Percentiles rank a stretch among this genome's conserved stretches.
These are phyloP conservation scores for Nemania diffusa DNA, from an alignment of 2,329 filamentous ascomycete species.

Conservation along the genomic window DNA sequence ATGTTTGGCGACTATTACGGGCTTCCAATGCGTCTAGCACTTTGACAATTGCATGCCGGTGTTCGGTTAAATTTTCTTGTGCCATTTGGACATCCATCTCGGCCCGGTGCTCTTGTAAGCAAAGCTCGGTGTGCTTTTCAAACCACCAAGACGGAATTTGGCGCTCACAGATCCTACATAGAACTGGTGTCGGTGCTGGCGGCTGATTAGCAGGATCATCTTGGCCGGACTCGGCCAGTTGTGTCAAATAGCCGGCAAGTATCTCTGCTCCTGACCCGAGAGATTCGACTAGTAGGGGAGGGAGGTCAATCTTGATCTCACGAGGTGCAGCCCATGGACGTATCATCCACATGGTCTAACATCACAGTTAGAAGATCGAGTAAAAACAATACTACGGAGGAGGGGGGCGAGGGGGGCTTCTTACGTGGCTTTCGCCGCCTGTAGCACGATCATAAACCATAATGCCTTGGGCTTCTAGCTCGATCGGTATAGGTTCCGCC, in stretches of 20 bases:
- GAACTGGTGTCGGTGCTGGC: constrained; percentile 78
- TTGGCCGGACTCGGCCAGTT: constrained; percentile 83
- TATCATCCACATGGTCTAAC: constrained; percentile 99
- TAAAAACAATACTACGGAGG: background rate
- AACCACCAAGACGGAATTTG: constrained; percentile 99
- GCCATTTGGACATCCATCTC: constrained; percentile 98
- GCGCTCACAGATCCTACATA: constrained; percentile 97
- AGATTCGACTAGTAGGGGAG: constrained; percentile 87
- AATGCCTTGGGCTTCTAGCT: constrained; percentile 95
- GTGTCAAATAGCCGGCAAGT: constrained; percentile 90
- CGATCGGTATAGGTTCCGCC: constrained; percentile 66
- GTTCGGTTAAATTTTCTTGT: constrained; percentile 90
- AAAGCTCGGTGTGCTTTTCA: constrained; percentile 97
- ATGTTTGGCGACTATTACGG: constrained; percentile 72
- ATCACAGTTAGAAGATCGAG: constrained; percentile 15
- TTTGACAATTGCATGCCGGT: constrained; percentile 93
- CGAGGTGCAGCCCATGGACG: constrained; percentile 87
- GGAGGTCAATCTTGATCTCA: constrained; percentile 96
- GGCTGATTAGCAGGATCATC: constrained; percentile 80
- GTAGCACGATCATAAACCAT: constrained; percentile 94
- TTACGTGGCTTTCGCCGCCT: constrained; percentile 88
- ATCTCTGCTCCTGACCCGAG: constrained; percentile 95
- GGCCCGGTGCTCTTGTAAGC: constrained; percentile 92
- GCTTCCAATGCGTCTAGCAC: constrained; percentile 92
- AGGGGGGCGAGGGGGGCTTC: constrained; percentile 51